Conservation (phyloP, 2,329 filamentous ascomycete species). For the Colletotrichum eremochloae region DNA sequence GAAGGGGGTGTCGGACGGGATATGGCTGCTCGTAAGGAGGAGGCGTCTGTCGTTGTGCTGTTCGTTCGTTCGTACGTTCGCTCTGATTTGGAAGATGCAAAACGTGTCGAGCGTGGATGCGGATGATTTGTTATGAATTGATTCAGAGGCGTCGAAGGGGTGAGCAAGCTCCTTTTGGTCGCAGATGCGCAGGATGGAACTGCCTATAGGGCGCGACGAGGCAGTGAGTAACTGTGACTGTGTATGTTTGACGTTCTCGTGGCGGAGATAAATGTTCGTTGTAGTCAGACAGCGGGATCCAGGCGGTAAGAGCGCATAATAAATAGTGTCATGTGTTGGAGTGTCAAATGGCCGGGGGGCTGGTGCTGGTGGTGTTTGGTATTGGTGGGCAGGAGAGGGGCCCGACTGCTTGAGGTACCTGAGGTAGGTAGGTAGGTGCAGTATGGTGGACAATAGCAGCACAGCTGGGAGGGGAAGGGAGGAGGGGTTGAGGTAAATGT, state of each 20-base stretch:
- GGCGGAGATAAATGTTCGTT: slow-evolving; percentile 8
- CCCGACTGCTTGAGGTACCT: slow-evolving; percentile 16
- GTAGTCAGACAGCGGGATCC: slow-evolving; percentile 18
- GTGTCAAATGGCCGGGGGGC: slow-evolving; percentile 12
- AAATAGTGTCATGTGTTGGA: slow-evolving; percentile 37
- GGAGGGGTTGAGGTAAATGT: slow-evolving; percentile 9
- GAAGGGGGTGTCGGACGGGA: background rate
- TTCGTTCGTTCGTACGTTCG: slow-evolving; percentile 1
- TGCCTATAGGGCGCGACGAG: background rate
- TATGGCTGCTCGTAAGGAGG: background rate
- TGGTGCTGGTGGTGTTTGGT: slow-evolving; percentile 7
- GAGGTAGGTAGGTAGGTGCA: slow-evolving; percentile 15
- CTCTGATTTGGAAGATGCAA: slow-evolving; percentile 1
- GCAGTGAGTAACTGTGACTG: background rate
- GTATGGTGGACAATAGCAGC: slow-evolving; percentile 7
- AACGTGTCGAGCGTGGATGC: background rate
- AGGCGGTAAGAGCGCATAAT: slow-evolving; percentile 37
- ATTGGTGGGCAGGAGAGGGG: slow-evolving; percentile 37
- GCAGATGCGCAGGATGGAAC: background rate
- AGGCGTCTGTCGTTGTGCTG: background rate
- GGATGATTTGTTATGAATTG: slow-evolving; percentile 1
- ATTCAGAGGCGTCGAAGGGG: background rate
- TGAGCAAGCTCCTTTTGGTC: background rate
- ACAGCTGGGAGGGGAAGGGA: slow-evolving; percentile 16
- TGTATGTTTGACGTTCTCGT: background rate